Percentiles rank a stretch among this genome's conserved stretches.
phyloP scores from a whole-genome alignment of 1,284 basidiomycete species.

The Tilletia indica region DNA sequence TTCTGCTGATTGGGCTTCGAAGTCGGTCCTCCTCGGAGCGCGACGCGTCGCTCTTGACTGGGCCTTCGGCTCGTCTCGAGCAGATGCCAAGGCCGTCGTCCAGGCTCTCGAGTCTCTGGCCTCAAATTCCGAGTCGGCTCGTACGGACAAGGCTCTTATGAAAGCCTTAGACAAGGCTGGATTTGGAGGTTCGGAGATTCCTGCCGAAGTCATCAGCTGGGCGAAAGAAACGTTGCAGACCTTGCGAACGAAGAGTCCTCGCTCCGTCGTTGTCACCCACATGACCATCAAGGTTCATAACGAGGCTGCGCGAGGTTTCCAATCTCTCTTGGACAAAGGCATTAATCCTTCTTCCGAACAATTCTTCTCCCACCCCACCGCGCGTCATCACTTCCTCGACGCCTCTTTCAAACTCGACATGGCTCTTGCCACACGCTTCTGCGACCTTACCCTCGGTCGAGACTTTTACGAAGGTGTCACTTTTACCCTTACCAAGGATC shows the following conservation, averaged over 20 bases:
- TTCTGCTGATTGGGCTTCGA: conserved; percentile 16
- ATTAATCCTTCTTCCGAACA: background rate
- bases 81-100: conserved; percentile 42
- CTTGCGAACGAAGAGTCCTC: conserved; percentile 45
- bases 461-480: conserved; percentile 56
- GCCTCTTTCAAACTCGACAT: conserved; percentile 51
- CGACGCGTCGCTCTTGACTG: conserved; percentile 49
- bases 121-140: conserved; percentile 19
- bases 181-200: conserved; percentile 10
- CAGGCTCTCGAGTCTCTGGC: conserved; percentile 41
- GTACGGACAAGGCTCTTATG: conserved; percentile 34
- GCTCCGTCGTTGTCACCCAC: conserved; percentile 48
- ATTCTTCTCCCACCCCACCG: background rate
- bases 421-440: conserved; percentile 52
- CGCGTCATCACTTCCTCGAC: conserved; percentile 27
- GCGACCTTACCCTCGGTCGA: conserved; percentile 48
- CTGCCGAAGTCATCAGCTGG: conserved; percentile 26
- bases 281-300: conserved; percentile 30
- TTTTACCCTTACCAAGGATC: conserved; percentile 47
- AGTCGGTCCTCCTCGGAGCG: conserved; percentile 44
- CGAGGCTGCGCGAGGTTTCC: conserved; percentile 19
- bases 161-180: conserved; percentile 25
- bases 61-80: conserved; percentile 39
- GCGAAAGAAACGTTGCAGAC: conserved; percentile 40
- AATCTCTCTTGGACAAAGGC: conserved; percentile 22